Percentiles rank a stretch among this genome's conserved stretches.
Conservation (phyloP, 208 protist species). For the Vickermania spadyakhi region DNA sequence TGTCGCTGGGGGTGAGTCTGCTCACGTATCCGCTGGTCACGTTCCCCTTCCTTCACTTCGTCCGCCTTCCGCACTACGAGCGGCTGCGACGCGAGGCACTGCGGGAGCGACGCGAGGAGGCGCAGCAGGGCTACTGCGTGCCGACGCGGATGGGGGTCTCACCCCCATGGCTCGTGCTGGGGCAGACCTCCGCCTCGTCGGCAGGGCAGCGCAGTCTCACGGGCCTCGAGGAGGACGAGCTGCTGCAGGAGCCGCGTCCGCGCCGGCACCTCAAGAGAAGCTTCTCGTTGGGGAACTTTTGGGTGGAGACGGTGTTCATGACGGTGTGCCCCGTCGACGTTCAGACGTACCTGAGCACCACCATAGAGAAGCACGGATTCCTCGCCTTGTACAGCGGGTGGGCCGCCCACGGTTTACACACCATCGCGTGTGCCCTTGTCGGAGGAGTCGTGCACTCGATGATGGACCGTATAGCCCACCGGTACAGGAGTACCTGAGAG, state of each 20-base stretch:
- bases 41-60: slow-evolving; percentile 23
- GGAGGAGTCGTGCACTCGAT: slow-evolving; percentile 9
- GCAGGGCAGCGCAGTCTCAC: not conserved
- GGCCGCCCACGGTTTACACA: slow-evolving; percentile 1
- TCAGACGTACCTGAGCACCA: slow-evolving; percentile 7
- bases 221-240: not conserved
- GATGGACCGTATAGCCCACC: slow-evolving; percentile 4
- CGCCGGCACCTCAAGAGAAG: not conserved
- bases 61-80: slow-evolving; percentile 23
- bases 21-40: slow-evolving; percentile 20
- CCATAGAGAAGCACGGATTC: not conserved
- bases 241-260: not conserved
- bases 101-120: slow-evolving; percentile 4
- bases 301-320: not conserved
- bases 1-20: slow-evolving; percentile 10
- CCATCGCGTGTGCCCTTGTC: slow-evolving; percentile 12
- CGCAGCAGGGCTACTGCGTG: slow-evolving; percentile 7
- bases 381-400: slow-evolving; percentile 17
- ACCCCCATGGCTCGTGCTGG: not conserved
- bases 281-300: not conserved
- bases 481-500: too few species aligned
- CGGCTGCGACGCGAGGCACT: slow-evolving; percentile 9
- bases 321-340: slow-evolving; percentile 13
- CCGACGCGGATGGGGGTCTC: not conserved
- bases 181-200: not conserved